Evolutionary conservation across 345 rosid species (phyloP).

Genomic region (Camelina hispida): DNA sequence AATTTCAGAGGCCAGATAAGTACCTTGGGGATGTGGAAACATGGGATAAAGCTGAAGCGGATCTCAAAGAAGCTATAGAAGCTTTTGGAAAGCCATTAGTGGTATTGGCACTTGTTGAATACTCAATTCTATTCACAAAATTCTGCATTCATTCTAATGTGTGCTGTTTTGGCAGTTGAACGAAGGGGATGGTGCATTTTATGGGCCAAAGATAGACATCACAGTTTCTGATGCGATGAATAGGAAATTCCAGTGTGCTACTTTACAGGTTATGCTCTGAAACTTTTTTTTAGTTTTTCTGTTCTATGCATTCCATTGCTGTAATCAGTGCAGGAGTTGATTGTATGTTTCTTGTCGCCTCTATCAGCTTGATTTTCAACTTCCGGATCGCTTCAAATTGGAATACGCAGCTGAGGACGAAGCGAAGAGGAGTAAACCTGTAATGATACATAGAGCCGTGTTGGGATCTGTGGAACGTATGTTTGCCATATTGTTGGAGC

Average conservation of each 20-base stretch:
- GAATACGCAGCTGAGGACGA: conserved; percentile 92
- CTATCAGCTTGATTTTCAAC: conserved; percentile 95
- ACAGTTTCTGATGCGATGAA: conserved; percentile 95
- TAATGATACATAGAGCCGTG: conserved; percentile 95
- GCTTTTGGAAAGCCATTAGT: conserved; percentile 86
- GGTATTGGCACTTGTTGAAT: conserved; percentile 51
- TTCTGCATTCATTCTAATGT: background rate
- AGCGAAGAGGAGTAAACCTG: conserved; percentile 79
- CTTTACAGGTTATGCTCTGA: conserved; percentile 71
- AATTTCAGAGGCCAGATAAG: conserved; percentile 90
- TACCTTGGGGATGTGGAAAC: conserved; percentile 75
- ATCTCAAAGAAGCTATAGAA: conserved; percentile 75
- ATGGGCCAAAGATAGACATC: conserved; percentile 98
- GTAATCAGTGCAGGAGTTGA: conserved; percentile 29
- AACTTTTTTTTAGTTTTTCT: background rate
- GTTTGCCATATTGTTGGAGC: conserved; percentile 92
- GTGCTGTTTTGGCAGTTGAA: conserved; percentile 60
- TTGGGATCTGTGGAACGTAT: conserved; percentile 97
- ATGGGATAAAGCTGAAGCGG: conserved; percentile 92
- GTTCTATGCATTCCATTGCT: background rate
- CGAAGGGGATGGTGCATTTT: conserved; percentile 98
- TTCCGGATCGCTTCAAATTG: conserved; percentile 76
- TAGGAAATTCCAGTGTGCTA: conserved; percentile 95
- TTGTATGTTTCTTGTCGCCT: conserved; percentile 30
- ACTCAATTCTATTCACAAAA: conserved; percentile 14